Evolutionary conservation across 371 early-diverging fungal genomes (phyloP), one percentile per base, ranked within the genome.

Genomic region (Lichtheimia corymbifera): DNA sequence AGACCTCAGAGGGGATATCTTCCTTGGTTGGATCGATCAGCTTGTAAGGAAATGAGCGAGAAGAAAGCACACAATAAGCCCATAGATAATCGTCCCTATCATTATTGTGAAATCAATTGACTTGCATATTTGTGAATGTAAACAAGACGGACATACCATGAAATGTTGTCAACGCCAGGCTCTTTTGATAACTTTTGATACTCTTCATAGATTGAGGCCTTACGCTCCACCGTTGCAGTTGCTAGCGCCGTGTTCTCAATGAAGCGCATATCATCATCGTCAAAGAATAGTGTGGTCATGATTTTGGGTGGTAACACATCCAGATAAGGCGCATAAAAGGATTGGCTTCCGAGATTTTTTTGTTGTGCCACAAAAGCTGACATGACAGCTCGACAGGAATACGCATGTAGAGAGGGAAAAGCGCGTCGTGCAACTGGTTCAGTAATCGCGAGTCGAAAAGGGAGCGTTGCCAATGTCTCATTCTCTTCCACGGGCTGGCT

Each of bases 1-100:
- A 54, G 9, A 80, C 79, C 47, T 83, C 85, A 7, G 71, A 59
- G 42, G 67, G 42, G 20, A 44, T 53, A 18, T 63, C 65, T 41
- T 50, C 51, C 14, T 64, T 53, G 5, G 51, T 53, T 15, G 76
- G 78, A 40, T 76, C 71, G 20, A 86, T 64, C 28, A 87, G 59
- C 11, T 55, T 73, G 59, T 80, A 76, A 14, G 88, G 83, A 62
- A 88, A 89, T 47, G 88, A 68, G 53, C 89, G 73, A 13, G 89
- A 88, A 0, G 83, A 76, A 6, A 82, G 55, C 0, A 84, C 80
- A 12, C 73, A 72, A 59, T 82, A 80, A 15, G 82, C 82, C 88
- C 88, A 89, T 6, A 87, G 50, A 53, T 81, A 89, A 9, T 70
- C 70, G 5, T 83, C 83, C 79, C 80, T 82, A 53, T 20, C n/a